Conservation (phyloP, 306 rosid genomes). For the Arachis hypogaea region DNA sequence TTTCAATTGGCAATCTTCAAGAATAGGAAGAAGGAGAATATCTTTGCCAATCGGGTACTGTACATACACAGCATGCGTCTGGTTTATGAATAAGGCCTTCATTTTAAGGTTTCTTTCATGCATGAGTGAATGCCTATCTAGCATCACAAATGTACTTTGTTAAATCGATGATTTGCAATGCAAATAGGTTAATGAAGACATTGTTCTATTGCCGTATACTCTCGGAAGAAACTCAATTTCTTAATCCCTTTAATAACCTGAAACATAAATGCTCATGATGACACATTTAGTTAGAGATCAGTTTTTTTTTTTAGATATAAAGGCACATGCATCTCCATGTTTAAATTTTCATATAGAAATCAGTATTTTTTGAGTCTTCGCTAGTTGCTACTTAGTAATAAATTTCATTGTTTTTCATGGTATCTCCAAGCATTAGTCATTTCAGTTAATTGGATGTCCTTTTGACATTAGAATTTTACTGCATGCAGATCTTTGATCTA, state of each 20-base stretch:
- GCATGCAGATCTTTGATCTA: constrained; percentile 81
- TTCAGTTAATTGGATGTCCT: constrained; percentile 16
- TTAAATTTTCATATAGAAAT: constrained; percentile 9
- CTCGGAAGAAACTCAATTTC: constrained; percentile 12
- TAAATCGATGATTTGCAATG: constrained; percentile 14
- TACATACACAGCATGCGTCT: constrained; percentile 16
- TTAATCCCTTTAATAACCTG: not conserved
- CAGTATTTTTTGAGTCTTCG: constrained; percentile 19
- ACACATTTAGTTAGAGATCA: constrained; percentile 2
- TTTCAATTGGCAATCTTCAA: constrained; percentile 95
- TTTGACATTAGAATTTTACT: constrained; percentile 48
- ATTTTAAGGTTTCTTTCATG: constrained; percentile 13
- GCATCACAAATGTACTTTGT: constrained; percentile 9
- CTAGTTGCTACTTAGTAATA: not conserved
- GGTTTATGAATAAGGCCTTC: constrained; percentile 13
- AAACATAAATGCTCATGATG: constrained; percentile 7
- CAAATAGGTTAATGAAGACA: constrained; percentile 24
- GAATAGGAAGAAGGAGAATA: constrained; percentile 84
- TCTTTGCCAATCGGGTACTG: constrained; percentile 90
- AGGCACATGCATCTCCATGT: not conserved
- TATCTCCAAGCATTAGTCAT: not conserved
- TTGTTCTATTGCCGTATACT: constrained; percentile 4
- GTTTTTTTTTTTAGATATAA: constrained; percentile 2
- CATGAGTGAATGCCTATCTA: constrained; percentile 11
- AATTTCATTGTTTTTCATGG: constrained; percentile 19